Conservation (phyloP, 2,329 filamentous ascomycete genomes). For the Apiospora malaysiana region DNA sequence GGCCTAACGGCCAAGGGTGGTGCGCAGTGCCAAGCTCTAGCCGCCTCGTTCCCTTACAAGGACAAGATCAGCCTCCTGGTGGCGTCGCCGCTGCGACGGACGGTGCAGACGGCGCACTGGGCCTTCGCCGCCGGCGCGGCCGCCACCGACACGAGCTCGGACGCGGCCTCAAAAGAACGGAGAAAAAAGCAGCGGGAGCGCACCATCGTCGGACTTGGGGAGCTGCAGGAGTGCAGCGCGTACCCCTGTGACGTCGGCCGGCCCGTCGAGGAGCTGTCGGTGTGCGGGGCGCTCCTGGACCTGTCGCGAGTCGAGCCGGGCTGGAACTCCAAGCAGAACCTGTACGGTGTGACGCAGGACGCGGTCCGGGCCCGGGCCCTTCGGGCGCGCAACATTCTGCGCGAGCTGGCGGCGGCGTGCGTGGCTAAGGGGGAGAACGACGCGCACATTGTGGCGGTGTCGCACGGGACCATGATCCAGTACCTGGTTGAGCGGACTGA, state of each 20-base stretch:
- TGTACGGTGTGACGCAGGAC: constrained; percentile 47
- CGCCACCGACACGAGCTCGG: too few species aligned
- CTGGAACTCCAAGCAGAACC: constrained; percentile 70
- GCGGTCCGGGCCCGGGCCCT: constrained; percentile 64
- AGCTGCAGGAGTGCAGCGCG: constrained; percentile 76
- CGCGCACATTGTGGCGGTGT: constrained; percentile 72
- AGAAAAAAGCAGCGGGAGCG: constrained; percentile 36
- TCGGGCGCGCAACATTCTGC: constrained; percentile 62
- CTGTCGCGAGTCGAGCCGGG: constrained; percentile 61
- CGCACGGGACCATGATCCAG: constrained; percentile 80
- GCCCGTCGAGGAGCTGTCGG: constrained; percentile 55
- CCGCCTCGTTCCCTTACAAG: constrained; percentile 66
- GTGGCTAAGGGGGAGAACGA: constrained; percentile 42
- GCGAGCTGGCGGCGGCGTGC: constrained; percentile 43
- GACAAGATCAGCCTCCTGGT: constrained; percentile 68
- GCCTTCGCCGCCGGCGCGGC: constrained; percentile 57
- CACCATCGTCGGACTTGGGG: constrained; percentile 69
- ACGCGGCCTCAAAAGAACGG: neutral
- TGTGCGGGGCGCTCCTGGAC: constrained; percentile 67
- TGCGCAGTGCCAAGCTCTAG: constrained; percentile 70
- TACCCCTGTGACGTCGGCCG: constrained; percentile 76
- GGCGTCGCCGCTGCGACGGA: constrained; percentile 78
- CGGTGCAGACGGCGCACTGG: constrained; percentile 74
- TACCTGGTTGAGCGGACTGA: constrained; percentile 73
- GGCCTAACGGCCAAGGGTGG: constrained; percentile 74